Evolutionary conservation across 192 early-diverging fungal species (phyloP).

Genomic region (Backusella luteola): DNA sequence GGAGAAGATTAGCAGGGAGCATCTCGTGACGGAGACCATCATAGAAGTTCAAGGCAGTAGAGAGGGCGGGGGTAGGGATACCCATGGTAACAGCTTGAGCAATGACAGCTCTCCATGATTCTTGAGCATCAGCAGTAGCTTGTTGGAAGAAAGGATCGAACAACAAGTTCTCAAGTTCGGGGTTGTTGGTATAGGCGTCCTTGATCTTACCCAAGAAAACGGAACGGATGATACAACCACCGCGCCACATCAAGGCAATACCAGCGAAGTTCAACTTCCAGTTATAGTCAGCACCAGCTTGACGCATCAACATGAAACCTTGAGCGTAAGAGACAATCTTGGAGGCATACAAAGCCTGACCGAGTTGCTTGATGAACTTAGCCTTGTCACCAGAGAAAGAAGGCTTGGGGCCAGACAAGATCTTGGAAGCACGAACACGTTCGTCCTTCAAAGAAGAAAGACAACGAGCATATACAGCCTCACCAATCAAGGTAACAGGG

Average conservation of each 20-base stretch:
- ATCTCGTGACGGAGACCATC: slow-evolving; percentile 92
- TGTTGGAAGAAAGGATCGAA: slow-evolving; percentile 97
- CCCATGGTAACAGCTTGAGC: slow-evolving; percentile 78
- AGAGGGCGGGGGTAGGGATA: slow-evolving; percentile 86
- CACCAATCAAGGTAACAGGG: slow-evolving; percentile 96
- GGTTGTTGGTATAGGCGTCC: slow-evolving; percentile 88
- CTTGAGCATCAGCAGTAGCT: slow-evolving; percentile 80
- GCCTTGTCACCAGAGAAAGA: slow-evolving; percentile 86
- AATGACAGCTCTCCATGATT: slow-evolving; percentile 87
- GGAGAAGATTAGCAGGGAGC: slow-evolving; percentile 94
- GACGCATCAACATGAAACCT: slow-evolving; percentile 98
- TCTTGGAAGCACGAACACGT: slow-evolving; percentile 85
- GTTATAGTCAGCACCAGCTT: slow-evolving; percentile 85
- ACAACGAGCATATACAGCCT: slow-evolving; percentile 97
- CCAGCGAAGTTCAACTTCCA: slow-evolving; percentile 98
- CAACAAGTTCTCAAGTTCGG: slow-evolving; percentile 84
- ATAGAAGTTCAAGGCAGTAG: slow-evolving; percentile 94
- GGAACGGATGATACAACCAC: slow-evolving; percentile 98
- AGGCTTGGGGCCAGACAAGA: slow-evolving; percentile 73
- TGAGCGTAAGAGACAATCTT: slow-evolving; percentile 99
- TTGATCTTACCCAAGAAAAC: slow-evolving; percentile 98
- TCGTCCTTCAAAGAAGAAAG: slow-evolving; percentile 96
- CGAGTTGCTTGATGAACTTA: slow-evolving; percentile 85
- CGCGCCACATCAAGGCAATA: slow-evolving; percentile 99
- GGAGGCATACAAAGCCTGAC: slow-evolving; percentile 93